Base-by-base conservation (phyloP, 345 rosid genomes). In the Dovyalis caffra region DNA sequence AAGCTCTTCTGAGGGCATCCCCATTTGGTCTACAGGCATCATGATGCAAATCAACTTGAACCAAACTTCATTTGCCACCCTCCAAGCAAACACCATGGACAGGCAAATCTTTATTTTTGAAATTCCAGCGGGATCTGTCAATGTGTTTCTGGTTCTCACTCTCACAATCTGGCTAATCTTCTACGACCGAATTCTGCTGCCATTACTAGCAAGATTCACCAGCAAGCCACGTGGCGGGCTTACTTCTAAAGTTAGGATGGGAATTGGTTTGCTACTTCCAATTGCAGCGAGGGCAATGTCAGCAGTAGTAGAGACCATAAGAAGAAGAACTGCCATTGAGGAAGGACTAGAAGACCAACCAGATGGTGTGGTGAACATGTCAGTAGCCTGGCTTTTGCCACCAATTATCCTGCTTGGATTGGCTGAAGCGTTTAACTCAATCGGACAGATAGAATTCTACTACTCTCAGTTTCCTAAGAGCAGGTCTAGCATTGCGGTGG, bases 21-120 rank as follows among this genome's bases (percentile, higher is more conserved):
- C 90, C 2, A 79, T 84, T 66, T 85, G 87, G 88, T 2, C 78
- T 2, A 32, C 90, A 28, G 88, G 88, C 69, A 78, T 84, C 20
- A 8, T 60, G 64, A 23, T 60, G 31, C 18, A 28, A 14, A 60
- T 15, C 14, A 28, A 23, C 32, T 11, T 8, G 1, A 28, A 25
- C 4, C 64, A 60, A n/a, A 60, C 8, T 16, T 23, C 31, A 9
- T 60, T 60, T 23, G 28, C 64, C 28, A 28, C 32, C 5, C 64
- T 23, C 28, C 64, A 60, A 60, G 64, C 64, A 23, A 9, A 3
- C 0, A 60, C 64, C 33, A 60, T 60, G 64, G 64, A 26, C 32
- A 60, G 64, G 32, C 18, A 1, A 1, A 25, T 60, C 32, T 25
- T 25, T 1, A 60, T 25, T 60, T 60, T 60, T 28, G 7, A 60